Percentiles rank a stretch among this genome's conserved stretches.
Conservation (phyloP, 2,329 filamentous ascomycete species). For the Coniosporium tulheliwenetii region DNA sequence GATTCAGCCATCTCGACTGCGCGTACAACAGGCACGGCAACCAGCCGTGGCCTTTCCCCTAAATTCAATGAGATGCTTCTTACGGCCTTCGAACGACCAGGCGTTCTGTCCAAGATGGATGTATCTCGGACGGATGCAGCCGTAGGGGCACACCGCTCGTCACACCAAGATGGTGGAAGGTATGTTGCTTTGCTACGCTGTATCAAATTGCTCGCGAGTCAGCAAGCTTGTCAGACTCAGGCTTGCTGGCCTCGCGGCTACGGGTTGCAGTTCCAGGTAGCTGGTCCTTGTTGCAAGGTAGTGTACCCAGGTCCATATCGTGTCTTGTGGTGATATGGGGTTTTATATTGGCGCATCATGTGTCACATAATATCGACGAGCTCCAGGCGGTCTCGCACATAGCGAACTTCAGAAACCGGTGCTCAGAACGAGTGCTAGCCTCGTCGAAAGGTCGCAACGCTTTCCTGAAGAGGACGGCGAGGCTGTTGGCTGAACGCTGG, state of each 20-base stretch:
- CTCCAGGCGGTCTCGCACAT: too few species aligned
- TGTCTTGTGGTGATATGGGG: not conserved
- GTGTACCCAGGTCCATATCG: conserved; percentile 4
- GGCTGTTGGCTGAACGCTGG: too few species aligned
- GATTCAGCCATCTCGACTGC: not conserved
- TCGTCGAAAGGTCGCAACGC: too few species aligned
- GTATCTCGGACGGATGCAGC: not conserved
- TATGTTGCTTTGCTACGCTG: conserved; percentile 12
- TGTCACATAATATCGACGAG: too few species aligned
- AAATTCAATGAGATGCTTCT: not conserved
- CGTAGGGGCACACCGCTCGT: conserved; percentile 17
- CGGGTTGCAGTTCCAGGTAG: conserved; percentile 23
- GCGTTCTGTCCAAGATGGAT: not conserved
- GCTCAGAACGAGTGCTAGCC: too few species aligned
- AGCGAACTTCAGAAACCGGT: too few species aligned
- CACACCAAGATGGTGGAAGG: conserved; percentile 14
- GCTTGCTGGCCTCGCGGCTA: conserved; percentile 21
- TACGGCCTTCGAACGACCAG: not conserved
- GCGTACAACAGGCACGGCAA: not conserved
- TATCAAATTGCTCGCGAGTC: conserved; percentile 13
- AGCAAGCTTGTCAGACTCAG: conserved; percentile 21
- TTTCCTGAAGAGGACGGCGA: too few species aligned
- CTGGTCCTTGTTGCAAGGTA: conserved; percentile 20
- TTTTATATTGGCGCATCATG: too few species aligned
- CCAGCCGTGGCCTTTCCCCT: too few species aligned